Evolutionary conservation across 352 stramenopile species (phyloP), one percentile per base, ranked within the genome.

Genomic region (Elongisporangium undulatum): DNA sequence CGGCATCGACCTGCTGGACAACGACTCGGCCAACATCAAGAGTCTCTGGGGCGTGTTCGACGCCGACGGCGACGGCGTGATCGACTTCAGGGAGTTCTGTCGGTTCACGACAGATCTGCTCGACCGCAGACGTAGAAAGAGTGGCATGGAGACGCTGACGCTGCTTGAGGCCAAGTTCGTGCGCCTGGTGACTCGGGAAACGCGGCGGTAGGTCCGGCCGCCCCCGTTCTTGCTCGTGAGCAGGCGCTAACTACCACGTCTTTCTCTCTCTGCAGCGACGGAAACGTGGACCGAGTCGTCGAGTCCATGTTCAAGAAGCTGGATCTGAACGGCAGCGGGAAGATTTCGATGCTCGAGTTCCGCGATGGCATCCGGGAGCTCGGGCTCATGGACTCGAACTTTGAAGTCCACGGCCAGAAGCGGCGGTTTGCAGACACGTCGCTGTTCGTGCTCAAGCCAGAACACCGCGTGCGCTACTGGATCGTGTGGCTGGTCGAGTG

Each of bases 401-500:
- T 73, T 56, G 62, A 77, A 51, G 73, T 82, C 8, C 73, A 82
- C 50, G 73, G 73, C 10, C 64, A 55, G 16, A 77, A 79, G 48
- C 61, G 73, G n/a, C 54, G 73, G 29, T 77, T 77, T 56, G 73
- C 67, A 10, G 69, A 76, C 55, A 71, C 38, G 1, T 82, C 73
- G 26, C 20, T 82, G 0, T 77, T 82, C 50, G 7, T 82, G 9
- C 55, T 85, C 23, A 64, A 57, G 3, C 53, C 68, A 6, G 64
- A 74, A 19, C 79, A 74, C 22, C 66, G 50, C 0, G 51, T 87
- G 20, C 74, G 77, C 8, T 71, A 75, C 16, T 59, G 55, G n/a
- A 45, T 72, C 24, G 66, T 87, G 13, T 74, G 64, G 67, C 29
- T 87, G 15, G 71, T 85, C 7, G 71, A 79, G 55, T 85, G 69